A percentile compares a stretch with the other conserved stretches of the same genome.
These are phyloP conservation scores for Cystoderma amianthinum DNA, from an alignment of 768 basidiomycete genomes.

Conservation along the genomic window DNA sequence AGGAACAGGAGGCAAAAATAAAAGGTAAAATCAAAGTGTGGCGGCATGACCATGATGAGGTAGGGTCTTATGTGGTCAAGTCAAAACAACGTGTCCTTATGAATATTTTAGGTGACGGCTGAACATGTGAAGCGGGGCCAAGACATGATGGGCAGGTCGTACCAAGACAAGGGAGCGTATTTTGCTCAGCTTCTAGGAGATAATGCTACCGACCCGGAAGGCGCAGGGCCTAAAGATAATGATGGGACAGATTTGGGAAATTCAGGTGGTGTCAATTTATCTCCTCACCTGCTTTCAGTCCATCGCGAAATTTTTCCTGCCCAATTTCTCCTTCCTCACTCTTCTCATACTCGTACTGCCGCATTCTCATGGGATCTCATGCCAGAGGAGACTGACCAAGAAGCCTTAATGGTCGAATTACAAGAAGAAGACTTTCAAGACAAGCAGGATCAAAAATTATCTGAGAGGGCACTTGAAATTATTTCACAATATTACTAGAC, in stretches of 20 bases:
- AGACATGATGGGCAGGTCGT: constrained; percentile 34
- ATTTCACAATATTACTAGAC: no score
- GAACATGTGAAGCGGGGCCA: constrained; percentile 43
- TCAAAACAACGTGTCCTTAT: no score
- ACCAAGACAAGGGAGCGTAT: constrained; percentile 29
- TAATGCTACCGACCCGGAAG: not conserved
- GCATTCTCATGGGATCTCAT: constrained; percentile 8
- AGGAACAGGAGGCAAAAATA: constrained; percentile 51
- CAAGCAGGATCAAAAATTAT: constrained; percentile 25
- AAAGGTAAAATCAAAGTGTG: constrained; percentile 59
- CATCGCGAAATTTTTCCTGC: not conserved
- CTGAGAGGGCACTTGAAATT: no score
- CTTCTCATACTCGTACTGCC: not conserved
- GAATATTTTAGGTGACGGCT: constrained; percentile 28
- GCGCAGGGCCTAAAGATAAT: not conserved
- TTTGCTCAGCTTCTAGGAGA: constrained; percentile 26
- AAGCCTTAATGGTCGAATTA: constrained; percentile 25
- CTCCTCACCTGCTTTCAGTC: not conserved
- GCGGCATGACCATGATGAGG: constrained; percentile 40
- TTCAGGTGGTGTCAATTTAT: no score
- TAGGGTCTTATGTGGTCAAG: constrained; percentile 9
- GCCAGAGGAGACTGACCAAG: constrained; percentile 16
- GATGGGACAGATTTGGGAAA: not conserved
- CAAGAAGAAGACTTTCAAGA: constrained; percentile 36
- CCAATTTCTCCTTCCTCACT: not conserved